phyloP scores from a whole-genome alignment of 768 basidiomycete genomes.

The Kondoa subrosea region DNA sequence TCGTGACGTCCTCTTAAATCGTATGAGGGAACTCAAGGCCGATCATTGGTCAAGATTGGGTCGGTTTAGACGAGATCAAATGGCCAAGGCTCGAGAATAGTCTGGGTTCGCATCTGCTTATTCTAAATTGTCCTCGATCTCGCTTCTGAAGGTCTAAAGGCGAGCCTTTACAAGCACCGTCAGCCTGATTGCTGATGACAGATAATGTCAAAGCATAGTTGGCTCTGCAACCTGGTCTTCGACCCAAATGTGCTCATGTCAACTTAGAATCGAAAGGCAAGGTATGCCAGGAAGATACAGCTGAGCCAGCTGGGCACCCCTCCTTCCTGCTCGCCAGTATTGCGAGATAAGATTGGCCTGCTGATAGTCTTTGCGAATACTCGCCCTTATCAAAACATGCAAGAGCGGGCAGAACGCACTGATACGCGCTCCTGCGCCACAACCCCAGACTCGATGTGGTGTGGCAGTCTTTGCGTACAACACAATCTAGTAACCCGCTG shows the following conservation, averaged over 20 bases:
- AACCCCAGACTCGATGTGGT: too few relatives aligned
- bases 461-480: too few relatives aligned
- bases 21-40: constrained; percentile 74
- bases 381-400: too few relatives aligned
- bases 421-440: too few relatives aligned
- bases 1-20: constrained; percentile 73
- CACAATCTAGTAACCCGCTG: too few relatives aligned
- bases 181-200: neutral
- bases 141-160: constrained; percentile 85
- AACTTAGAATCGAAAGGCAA: constrained; percentile 67
- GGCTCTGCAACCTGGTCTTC: constrained; percentile 94
- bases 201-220: constrained; percentile 62
- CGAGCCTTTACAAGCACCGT: constrained; percentile 29
- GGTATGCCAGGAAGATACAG: constrained; percentile 42
- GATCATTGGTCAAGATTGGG: constrained; percentile 91
- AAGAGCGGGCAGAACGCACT: too few relatives aligned
- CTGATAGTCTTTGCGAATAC: too few relatives aligned
- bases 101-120: constrained; percentile 62
- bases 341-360: too few relatives aligned
- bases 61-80: constrained; percentile 59
- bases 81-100: constrained; percentile 71
- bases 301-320: too few relatives aligned
- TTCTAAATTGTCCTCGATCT: constrained; percentile 73
- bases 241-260: constrained; percentile 86
- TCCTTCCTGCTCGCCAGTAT: too few relatives aligned